A percentile compares a stretch with the other conserved stretches of the same genome.
Evolutionary conservation across 805 yeast species (phyloP).

Genomic region (Yueomyces sp.): DNA sequence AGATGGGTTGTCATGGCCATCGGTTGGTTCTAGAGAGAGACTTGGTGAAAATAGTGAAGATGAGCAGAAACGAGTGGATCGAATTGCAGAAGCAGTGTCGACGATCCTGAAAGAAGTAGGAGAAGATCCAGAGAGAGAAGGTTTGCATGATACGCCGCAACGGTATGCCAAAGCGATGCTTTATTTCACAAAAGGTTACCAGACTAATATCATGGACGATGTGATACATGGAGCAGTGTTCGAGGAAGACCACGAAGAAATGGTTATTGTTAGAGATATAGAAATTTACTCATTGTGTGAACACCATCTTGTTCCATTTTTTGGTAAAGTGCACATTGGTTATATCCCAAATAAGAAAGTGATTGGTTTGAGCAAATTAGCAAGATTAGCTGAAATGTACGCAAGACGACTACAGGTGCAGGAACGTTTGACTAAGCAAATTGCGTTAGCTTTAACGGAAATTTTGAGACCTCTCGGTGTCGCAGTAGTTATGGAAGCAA

Average conservation of each 20-base stretch:
- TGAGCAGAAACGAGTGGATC: slow-evolving; percentile 46
- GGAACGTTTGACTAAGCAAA: slow-evolving; percentile 91
- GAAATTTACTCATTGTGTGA: slow-evolving; percentile 89
- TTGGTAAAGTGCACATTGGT: slow-evolving; percentile 95
- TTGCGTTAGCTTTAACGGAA: slow-evolving; percentile 89
- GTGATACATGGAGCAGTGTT: slow-evolving; percentile 91
- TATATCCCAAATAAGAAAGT: slow-evolving; percentile 92
- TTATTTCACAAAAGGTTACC: slow-evolving; percentile 91
- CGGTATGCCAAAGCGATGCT: slow-evolving; percentile 95
- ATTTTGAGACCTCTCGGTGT: slow-evolving; percentile 91
- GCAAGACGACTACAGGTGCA: slow-evolving; percentile 95
- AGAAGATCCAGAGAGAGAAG: slow-evolving; percentile 82
- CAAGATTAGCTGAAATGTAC: slow-evolving; percentile 94
- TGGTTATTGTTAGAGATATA: slow-evolving; percentile 95
- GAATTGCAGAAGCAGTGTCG: slow-evolving; percentile 74
- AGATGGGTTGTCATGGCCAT: slow-evolving; percentile 93
- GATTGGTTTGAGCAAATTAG: slow-evolving; percentile 82
- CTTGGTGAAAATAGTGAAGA: slow-evolving; percentile 59
- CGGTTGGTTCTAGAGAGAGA: slow-evolving; percentile 67
- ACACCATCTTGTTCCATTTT: slow-evolving; percentile 95
- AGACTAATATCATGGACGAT: slow-evolving; percentile 73
- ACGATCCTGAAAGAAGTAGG: slow-evolving; percentile 73
- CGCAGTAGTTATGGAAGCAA: slow-evolving; percentile 95
- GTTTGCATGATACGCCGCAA: slow-evolving; percentile 86
- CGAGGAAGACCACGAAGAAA: slow-evolving; percentile 97